Conservation (phyloP, 148 eudicot genomes). For the Diospyros kaki region DNA sequence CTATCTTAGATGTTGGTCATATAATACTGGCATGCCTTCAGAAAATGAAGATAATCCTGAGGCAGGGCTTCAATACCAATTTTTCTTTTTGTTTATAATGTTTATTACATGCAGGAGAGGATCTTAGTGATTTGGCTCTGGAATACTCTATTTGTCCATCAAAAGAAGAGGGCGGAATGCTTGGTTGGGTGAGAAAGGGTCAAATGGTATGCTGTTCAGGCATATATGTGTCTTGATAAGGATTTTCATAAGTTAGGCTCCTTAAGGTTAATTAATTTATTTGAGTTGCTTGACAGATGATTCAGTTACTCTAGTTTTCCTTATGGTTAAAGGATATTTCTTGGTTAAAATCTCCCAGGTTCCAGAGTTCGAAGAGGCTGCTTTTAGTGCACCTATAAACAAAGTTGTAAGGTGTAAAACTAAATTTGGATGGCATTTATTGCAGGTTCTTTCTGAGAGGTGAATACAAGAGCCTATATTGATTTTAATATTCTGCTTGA, state of each 20-base stretch:
- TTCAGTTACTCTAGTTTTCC: background rate
- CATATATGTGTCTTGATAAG: background rate
- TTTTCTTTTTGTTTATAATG: background rate
- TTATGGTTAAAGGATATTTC: background rate
- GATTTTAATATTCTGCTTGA: background rate
- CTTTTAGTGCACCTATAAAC: slow-evolving; percentile 75
- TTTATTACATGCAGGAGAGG: slow-evolving; percentile 60
- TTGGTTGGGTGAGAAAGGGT: slow-evolving; percentile 96
- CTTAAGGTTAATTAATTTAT: background rate
- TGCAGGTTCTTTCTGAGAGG: slow-evolving; percentile 97
- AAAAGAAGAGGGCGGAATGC: slow-evolving; percentile 94
- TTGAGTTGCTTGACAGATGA: background rate
- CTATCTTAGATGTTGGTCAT: background rate
- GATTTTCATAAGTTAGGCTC: background rate
- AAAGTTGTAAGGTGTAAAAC: slow-evolving; percentile 79
- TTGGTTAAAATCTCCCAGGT: slow-evolving; percentile 39
- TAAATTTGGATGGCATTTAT: slow-evolving; percentile 89
- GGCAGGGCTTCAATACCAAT: too few relatives aligned
- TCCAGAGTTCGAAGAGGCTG: slow-evolving; percentile 96
- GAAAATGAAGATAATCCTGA: too few relatives aligned
- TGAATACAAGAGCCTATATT: slow-evolving; percentile 14
- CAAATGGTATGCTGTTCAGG: slow-evolving; percentile 71
- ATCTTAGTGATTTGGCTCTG: slow-evolving; percentile 80
- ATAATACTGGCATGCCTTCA: too few relatives aligned
- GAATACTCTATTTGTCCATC: slow-evolving; percentile 87